Base-by-base conservation (phyloP, 164 flowering plant species). In the Dillenia suffruticosa region DNA sequence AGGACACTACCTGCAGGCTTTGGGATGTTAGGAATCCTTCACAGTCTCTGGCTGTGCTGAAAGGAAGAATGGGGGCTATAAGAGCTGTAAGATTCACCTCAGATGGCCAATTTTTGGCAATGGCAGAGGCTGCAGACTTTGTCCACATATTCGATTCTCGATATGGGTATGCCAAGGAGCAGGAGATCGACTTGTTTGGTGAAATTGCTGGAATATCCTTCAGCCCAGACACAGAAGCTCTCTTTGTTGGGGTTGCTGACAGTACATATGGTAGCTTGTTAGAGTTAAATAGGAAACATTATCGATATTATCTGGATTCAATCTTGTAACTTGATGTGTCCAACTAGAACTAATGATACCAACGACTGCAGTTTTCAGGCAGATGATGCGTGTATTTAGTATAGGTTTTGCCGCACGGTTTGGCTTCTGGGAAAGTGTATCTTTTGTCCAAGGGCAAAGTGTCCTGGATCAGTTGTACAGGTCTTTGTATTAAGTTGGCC, bases 101-200 rank as follows among this genome's bases (percentile, higher is more conserved):
- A 4, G 95, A 89, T 59, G 97, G 98, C 15, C 81, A 77, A 10
- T 93, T 85, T 69, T 64, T 93, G 87, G 94, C 96, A 4, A 87
- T 87, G 91, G 91, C 97, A 8, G 98, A 93, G 77, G 88, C 96
- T 3, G 98, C 98, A 12, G 98, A 93, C 73, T 93, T 90, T 62
- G 90, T 93, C 57, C 97, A 90, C 58, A 66, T 93, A 19, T 82
- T 74, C 16, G 89, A 89, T 54, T 69, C 88, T 1, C 53, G 65
- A 12, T 70, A 91, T 4, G 89, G 82, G 22, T 90, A 84, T 60
- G 55, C 49, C 16, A 71, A 56, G 24, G 74, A 40, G 4, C 98
- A 93, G 66, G 96, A 87, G 63, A 84, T 93, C 11, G 98, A 93
- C 67, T 66, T 89, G 46, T 93, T 93, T 66, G 98, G 98, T 1